A percentile compares a stretch with the other conserved stretches of the same genome.
Evolutionary conservation across 2,329 filamentous ascomycete genomes (phyloP).

Genomic region (Fusarium sp.): DNA sequence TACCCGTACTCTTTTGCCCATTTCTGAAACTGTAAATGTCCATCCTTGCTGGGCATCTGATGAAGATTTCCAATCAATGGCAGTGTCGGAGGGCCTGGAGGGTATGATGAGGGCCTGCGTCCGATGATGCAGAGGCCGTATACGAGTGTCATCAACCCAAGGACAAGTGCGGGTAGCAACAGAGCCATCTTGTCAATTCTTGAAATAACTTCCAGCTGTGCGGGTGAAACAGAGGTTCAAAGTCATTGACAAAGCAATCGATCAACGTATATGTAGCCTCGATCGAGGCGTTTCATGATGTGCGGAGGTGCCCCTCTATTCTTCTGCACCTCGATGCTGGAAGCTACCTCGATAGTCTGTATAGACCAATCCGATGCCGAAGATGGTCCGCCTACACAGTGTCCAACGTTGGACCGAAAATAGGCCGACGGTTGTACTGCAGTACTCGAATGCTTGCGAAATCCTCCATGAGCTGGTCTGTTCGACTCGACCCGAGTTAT

Average conservation of each 20-base stretch:
- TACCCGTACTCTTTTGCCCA: slow-evolving; percentile 67
- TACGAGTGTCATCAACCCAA: neutral
- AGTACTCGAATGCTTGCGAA: too few species aligned
- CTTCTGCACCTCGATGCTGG: too few species aligned
- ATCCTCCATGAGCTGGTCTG: too few species aligned
- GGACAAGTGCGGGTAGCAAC: neutral
- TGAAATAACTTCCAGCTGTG: neutral
- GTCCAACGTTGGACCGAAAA: too few species aligned
- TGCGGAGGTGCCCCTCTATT: too few species aligned
- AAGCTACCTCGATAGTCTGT: too few species aligned
- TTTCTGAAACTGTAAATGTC: slow-evolving; percentile 64
- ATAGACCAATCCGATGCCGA: too few species aligned
- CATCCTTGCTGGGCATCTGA: slow-evolving; percentile 60
- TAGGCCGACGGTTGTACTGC: too few species aligned
- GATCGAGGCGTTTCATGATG: too few species aligned
- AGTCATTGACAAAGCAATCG: neutral
- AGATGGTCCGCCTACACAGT: too few species aligned
- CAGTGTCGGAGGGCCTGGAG: slow-evolving; percentile 65
- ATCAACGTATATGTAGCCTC: too few species aligned
- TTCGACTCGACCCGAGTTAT: too few species aligned
- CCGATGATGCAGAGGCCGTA: neutral
- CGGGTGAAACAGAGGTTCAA: neutral
- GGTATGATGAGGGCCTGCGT: neutral
- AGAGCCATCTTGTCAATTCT: neutral
- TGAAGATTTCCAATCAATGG: slow-evolving; percentile 69